Evolutionary conservation across 441 rosid genomes (phyloP).

Genomic region (Dalechampia spathulata): DNA sequence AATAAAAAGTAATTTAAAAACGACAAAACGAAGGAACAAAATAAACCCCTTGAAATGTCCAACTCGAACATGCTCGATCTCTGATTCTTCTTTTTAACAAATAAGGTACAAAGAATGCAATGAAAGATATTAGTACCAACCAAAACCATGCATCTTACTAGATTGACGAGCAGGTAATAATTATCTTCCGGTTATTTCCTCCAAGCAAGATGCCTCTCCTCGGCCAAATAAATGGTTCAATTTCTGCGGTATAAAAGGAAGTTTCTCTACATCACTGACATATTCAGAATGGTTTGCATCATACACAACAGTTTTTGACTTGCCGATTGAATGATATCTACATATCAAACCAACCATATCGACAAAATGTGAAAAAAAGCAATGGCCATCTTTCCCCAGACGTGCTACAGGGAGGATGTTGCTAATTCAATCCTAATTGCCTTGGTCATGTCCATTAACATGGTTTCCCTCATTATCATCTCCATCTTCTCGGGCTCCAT

Average conservation of each 20-base stretch:
- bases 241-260: neutral
- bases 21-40: too few species aligned
- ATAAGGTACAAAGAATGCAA: too few species aligned
- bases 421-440: conserved; percentile 19
- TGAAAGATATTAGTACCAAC: too few species aligned
- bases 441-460: conserved; percentile 24
- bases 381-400: too few species aligned
- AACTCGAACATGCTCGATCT: too few species aligned
- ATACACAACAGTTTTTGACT: neutral
- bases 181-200: neutral
- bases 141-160: neutral
- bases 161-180: neutral
- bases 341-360: neutral
- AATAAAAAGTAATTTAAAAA: too few species aligned
- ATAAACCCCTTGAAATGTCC: too few species aligned
- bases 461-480: conserved; percentile 33
- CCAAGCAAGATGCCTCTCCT: neutral
- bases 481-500: conserved; percentile 41
- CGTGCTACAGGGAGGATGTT: too few species aligned
- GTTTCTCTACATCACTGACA: neutral
- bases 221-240: neutral
- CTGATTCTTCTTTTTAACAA: too few species aligned
- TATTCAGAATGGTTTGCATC: neutral
- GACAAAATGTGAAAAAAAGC: neutral
- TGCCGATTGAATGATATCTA: neutral